Conservation (phyloP, 805 yeast species). For the Kodamaea sagamina region DNA sequence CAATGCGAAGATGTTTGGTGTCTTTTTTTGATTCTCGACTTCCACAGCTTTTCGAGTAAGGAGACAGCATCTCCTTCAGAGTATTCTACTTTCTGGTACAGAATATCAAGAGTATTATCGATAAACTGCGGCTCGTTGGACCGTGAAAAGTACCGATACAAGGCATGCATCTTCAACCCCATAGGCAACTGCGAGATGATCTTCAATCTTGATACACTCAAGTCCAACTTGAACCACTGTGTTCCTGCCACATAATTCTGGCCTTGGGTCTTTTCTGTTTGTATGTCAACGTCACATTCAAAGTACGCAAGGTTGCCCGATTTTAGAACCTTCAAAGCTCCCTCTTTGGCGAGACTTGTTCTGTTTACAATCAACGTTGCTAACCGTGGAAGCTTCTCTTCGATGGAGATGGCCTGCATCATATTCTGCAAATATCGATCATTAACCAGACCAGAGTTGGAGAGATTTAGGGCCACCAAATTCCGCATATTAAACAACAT, state of each 20-base stretch:
- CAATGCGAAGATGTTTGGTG: slow-evolving; percentile 1
- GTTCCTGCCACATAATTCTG: slow-evolving; percentile 13
- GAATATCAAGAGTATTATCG: slow-evolving; percentile 9
- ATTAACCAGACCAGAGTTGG: slow-evolving; percentile 29
- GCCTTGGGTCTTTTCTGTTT: not conserved
- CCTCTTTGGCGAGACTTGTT: slow-evolving; percentile 1
- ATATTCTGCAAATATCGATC: slow-evolving; percentile 30
- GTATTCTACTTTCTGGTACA: slow-evolving; percentile 1
- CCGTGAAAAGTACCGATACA: slow-evolving; percentile 10
- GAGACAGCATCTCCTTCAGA: not conserved
- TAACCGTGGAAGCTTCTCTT: slow-evolving; percentile 8
- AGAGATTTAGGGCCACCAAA: slow-evolving; percentile 28
- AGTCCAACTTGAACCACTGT: slow-evolving; percentile 15
- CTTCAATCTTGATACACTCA: not conserved
- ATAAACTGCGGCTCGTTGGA: slow-evolving; percentile 1
- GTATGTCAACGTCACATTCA: slow-evolving; percentile 12
- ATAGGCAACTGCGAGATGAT: slow-evolving; percentile 14
- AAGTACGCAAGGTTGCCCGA: slow-evolving; percentile 11
- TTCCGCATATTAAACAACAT: slow-evolving; percentile 28
- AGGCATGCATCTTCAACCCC: slow-evolving; percentile 15
- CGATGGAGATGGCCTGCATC: slow-evolving; percentile 6
- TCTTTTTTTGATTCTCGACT: not conserved
- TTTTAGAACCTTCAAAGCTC: slow-evolving; percentile 1
- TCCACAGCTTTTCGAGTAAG: slow-evolving; percentile 5
- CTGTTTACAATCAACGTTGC: not conserved